Conservation (phyloP, 768 basidiomycete genomes). For the Pulveroboletus sp. region DNA sequence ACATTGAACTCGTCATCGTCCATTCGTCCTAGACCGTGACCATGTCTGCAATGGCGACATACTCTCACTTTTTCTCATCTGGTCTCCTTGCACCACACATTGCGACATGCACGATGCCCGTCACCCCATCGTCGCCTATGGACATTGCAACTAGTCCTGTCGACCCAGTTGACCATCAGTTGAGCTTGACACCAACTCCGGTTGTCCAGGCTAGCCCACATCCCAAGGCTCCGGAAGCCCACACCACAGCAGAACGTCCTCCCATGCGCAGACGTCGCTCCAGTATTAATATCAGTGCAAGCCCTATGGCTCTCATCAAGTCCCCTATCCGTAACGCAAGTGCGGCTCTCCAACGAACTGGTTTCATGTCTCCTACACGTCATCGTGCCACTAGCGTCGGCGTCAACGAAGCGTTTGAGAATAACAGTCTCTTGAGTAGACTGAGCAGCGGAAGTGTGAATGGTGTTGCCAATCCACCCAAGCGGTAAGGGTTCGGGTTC, state of each 20-base stretch:
- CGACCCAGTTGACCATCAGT: slow-evolving; percentile 34
- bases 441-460: slow-evolving; percentile 36
- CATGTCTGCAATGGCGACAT: slow-evolving; percentile 36
- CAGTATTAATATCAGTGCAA: slow-evolving; percentile 50
- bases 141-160: slow-evolving; percentile 15
- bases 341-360: slow-evolving; percentile 46
- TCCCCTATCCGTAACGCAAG: slow-evolving; percentile 50
- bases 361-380: slow-evolving; percentile 35
- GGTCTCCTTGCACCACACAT: slow-evolving; percentile 55
- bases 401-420: slow-evolving; percentile 31
- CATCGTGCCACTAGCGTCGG: slow-evolving; percentile 45
- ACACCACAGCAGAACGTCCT: slow-evolving; percentile 29
- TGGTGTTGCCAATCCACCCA: slow-evolving; percentile 28
- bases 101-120: slow-evolving; percentile 15
- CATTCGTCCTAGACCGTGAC: not conserved
- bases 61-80: slow-evolving; percentile 68
- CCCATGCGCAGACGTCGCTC: slow-evolving; percentile 59
- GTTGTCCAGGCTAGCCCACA: slow-evolving; percentile 20
- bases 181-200: slow-evolving; percentile 36
- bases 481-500: slow-evolving; percentile 27
- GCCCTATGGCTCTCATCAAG: slow-evolving; percentile 55
- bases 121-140: slow-evolving; percentile 23
- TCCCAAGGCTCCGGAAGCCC: slow-evolving; percentile 20
- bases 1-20: slow-evolving; percentile 16
- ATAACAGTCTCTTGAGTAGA: slow-evolving; percentile 45